Percentiles rank a stretch among this genome's conserved stretches.
Evolutionary conservation across 1,139 yeast species (phyloP).

Genomic region (Spathaspora sp.): DNA sequence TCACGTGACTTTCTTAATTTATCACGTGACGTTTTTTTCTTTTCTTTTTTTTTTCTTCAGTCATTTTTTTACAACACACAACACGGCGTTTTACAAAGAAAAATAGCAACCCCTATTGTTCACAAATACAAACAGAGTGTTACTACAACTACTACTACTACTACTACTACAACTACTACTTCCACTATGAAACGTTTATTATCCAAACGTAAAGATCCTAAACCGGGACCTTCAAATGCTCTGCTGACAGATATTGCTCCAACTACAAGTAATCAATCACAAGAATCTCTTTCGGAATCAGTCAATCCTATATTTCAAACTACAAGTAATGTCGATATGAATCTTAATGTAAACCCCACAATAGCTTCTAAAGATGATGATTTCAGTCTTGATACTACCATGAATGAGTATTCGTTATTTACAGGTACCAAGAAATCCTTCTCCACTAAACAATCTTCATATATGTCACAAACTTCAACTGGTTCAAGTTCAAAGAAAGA

Average conservation of each 20-base stretch:
- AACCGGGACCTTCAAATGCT: background rate
- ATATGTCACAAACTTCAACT: slow-evolving; percentile 9
- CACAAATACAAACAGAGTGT: no score
- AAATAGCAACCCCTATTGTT: background rate
- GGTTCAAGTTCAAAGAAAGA: slow-evolving; percentile 3
- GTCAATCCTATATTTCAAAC: slow-evolving; percentile 32
- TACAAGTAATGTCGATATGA: slow-evolving; percentile 25
- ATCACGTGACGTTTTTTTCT: background rate
- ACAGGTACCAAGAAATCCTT: slow-evolving; percentile 28
- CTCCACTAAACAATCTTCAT: slow-evolving; percentile 36
- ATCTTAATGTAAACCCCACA: slow-evolving; percentile 39
- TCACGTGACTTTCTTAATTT: background rate
- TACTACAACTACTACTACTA: slow-evolving; percentile 26
- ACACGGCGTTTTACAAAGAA: background rate
- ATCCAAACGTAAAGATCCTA: slow-evolving; percentile 2
- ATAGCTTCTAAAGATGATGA: slow-evolving; percentile 22
- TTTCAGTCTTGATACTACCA: background rate
- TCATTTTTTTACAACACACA: background rate
- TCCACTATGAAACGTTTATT: slow-evolving; percentile 5
- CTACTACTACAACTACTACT: slow-evolving; percentile 55
- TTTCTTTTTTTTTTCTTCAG: no score
- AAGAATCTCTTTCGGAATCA: slow-evolving; percentile 37
- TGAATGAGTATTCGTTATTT: slow-evolving; percentile 13
- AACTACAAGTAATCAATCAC: slow-evolving; percentile 24
- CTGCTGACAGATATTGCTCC: slow-evolving; percentile 9